Evolutionary conservation across 768 basidiomycete species (phyloP), one percentile per base, ranked within the genome.

Genomic region (Trametes villosa): DNA sequence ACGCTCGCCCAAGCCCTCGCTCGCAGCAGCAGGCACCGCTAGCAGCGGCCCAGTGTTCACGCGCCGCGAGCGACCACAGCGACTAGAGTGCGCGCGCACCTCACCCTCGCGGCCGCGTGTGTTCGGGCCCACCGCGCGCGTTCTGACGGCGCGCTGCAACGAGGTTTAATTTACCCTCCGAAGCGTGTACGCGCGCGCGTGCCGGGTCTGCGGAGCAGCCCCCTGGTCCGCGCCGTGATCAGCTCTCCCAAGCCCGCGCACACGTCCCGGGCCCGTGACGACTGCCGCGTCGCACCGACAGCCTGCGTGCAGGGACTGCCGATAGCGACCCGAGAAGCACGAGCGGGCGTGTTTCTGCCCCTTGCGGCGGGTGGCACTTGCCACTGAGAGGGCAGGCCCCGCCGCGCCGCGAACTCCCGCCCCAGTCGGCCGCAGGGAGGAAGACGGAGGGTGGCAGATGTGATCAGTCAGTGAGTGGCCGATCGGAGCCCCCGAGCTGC

Each of bases 121-220:
- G 29, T 45, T 54, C 52, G 59, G 34, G 54, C 27, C 29, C 33
- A 33, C 33, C 20, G 59, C 51, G 42, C 34, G 22, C 9, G 36
- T 60, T 60, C 59, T 60, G 59, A 54, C 59, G 53, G 36, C 46
- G 59, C 53, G 53, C 53, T 60, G 53, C 59, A 60, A 60, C 38
- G 59, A 60, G 59, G 53, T 60, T 60, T 60, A 60, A 60, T 60
- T 60, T 42, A 60, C 59, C 40, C 38, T 48, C 38, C 59, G 59
- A 60, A 60, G 59, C 59, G 52, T 24, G n/a, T 47, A 48, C 34
- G 24, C 46, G 55, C 36, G 45, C 46, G 45, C 36, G 44, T 40
- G 34, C 45, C 41, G 53, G 48, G 48, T 50, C 57, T 57, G 38
- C 57, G 40, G 36, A 34, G 57, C n/a, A n/a, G n/a, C n/a, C n/a